Evolutionary conservation across 2,329 filamentous ascomycete genomes (phyloP).

Genomic region (Cadophora gregata): DNA sequence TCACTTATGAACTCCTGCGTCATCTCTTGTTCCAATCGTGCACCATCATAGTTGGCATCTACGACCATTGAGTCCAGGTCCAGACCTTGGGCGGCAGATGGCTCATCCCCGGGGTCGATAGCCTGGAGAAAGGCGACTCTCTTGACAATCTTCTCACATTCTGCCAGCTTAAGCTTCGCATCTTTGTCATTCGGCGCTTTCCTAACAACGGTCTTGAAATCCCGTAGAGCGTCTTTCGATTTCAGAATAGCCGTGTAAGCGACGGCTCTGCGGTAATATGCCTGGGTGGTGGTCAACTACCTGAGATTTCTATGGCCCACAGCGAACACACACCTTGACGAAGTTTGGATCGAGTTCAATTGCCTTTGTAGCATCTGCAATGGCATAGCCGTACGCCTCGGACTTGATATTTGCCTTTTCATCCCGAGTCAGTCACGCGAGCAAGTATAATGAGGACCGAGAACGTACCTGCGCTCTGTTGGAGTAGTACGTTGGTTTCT

Average conservation of each 20-base stretch:
- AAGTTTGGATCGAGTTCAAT: constrained; percentile 88
- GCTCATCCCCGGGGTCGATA: constrained; percentile 91
- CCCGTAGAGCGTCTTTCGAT: constrained; percentile 85
- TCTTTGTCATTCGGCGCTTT: constrained; percentile 89
- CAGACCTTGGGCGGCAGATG: constrained; percentile 88
- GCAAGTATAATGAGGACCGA: constrained; percentile 39
- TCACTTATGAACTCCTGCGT: constrained; percentile 96
- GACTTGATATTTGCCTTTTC: constrained; percentile 88
- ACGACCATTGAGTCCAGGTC: constrained; percentile 86
- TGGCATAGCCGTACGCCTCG: constrained; percentile 92
- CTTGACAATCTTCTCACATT: constrained; percentile 94
- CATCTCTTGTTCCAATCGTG: constrained; percentile 79
- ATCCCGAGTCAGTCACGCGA: constrained; percentile 55
- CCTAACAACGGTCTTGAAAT: constrained; percentile 90
- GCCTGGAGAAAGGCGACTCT: constrained; percentile 92
- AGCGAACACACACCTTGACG: constrained; percentile 70
- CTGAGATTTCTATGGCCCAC: too few species aligned
- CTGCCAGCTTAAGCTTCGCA: constrained; percentile 86
- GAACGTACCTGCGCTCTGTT: constrained; percentile 87
- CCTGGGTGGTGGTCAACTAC: constrained; percentile 56
- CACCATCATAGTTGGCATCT: constrained; percentile 86
- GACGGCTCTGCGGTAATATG: constrained; percentile 91
- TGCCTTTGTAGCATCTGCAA: constrained; percentile 88
- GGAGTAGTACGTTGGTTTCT: constrained; percentile 88
- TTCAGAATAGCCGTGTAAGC: constrained; percentile 90